Conservation (phyloP, 2,329 filamentous ascomycete species). For the Leptodontidium sp. region DNA sequence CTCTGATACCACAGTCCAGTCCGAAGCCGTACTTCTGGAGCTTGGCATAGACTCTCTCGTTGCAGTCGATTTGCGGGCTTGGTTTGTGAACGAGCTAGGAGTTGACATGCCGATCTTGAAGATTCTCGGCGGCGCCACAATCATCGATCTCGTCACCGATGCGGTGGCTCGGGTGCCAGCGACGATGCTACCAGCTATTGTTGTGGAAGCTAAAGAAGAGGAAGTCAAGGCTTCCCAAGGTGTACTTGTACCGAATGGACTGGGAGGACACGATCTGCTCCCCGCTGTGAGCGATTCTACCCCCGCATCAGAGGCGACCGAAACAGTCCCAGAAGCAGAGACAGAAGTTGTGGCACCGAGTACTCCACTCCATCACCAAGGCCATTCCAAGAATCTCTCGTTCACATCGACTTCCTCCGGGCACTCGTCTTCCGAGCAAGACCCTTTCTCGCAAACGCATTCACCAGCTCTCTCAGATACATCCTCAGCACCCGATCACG, state of each 20-base stretch:
- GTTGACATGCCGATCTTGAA: constrained; percentile 30
- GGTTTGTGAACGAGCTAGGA: constrained; percentile 28
- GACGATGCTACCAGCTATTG: constrained; percentile 8
- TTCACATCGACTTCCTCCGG: background rate
- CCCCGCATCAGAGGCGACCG: background rate
- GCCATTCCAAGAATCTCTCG: constrained; percentile 11
- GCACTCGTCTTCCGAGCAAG: background rate
- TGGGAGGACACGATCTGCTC: constrained; percentile 19
- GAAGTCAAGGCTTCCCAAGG: background rate
- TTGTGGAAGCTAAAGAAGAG: background rate
- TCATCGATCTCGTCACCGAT: constrained; percentile 17
- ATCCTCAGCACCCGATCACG: background rate
- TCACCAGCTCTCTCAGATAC: constrained; percentile 2
- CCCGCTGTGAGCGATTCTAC: background rate
- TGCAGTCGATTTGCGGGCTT: constrained; percentile 33
- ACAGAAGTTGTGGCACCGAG: background rate
- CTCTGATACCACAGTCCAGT: background rate
- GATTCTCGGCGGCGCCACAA: constrained; percentile 12
- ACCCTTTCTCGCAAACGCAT: background rate
- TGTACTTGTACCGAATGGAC: constrained; percentile 20
- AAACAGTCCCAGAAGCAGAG: background rate
- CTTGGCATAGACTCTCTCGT: constrained; percentile 36
- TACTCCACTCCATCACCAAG: background rate
- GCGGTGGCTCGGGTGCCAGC: background rate
- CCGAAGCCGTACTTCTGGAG: constrained; percentile 39